These are phyloP conservation scores for Sarocladium oryzae DNA, from an alignment of 2,329 filamentous ascomycete species.

Conservation along the genomic window DNA sequence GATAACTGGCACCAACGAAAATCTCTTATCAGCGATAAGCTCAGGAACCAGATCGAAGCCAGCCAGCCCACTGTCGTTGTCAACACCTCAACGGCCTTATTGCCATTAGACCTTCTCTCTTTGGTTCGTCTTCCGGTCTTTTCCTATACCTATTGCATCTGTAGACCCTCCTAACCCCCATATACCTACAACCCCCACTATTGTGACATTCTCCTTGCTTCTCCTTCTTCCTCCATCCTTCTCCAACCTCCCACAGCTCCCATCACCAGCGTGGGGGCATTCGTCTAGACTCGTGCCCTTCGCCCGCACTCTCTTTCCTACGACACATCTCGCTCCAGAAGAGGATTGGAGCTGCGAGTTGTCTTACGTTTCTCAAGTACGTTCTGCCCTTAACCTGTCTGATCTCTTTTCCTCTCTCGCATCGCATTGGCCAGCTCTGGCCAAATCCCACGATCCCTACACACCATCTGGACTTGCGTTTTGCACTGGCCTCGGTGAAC, in stretches of 20 bases:
- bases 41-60: not conserved
- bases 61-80: not conserved
- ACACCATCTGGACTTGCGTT: not conserved
- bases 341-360: not conserved
- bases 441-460: not conserved
- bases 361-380: not conserved
- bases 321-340: not conserved
- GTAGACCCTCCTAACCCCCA: not conserved
- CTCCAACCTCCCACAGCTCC: not conserved
- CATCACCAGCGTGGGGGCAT: constrained; percentile 5
- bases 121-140: not conserved
- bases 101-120: not conserved
- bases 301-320: not conserved
- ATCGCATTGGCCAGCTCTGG: not conserved
- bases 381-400: not conserved
- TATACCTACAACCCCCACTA: not conserved
- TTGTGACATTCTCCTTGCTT: not conserved
- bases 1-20: not conserved
- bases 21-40: constrained; percentile 2
- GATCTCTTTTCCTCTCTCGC: not conserved
- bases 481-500: not conserved
- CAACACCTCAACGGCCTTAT: not conserved
- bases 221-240: not conserved
- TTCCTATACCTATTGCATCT: not conserved
- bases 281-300: constrained; percentile 3